Base-by-base conservation (phyloP, 768 basidiomycete genomes). In the Tricholoma terreum region DNA sequence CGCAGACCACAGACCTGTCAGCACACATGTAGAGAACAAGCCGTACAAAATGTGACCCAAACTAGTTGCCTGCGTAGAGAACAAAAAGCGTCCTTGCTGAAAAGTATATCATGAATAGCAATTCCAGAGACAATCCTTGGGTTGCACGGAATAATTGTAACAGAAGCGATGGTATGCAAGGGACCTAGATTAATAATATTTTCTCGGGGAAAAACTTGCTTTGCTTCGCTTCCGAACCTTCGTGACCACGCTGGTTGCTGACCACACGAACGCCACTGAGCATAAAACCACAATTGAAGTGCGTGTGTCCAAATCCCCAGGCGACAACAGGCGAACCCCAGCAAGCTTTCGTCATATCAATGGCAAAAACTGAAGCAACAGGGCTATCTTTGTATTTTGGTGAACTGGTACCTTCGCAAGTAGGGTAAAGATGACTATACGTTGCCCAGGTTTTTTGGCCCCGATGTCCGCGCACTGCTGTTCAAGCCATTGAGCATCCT, bases 281-380 rank as follows among this genome's bases (percentile, higher is more conserved):
- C 52, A 61, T 61, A 42, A 75, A 73, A 61, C 77, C 75, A 51
- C 74, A 76, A 19, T 55, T 62, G 69, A 67, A 75, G 52, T 77
- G 77, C 17, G 77, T 77, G 53, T 77, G 76, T 4, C 77, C 76
- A 56, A 73, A 78, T 30, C 69, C 69, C 77, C 77, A 78, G 15
- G 71, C 15, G 45, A 54, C 62, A 19, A 77, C 59, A 27, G 59
- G 67, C 8, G 49, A 46, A 38, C 63, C 59, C 69, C 75, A 73
- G 55, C 65, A 69, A 34, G 55, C 30, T 22, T n/a, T 57, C 1
- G 64, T 63, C 19, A 75, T 59, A 52, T 73, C 73, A 2, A 70
- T 74, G 19, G 68, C 65, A 50, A 72, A 75, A 11, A 67, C 73
- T 22, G 69, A 67, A 53, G 52, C 58, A 22, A 53, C 66, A 10